Percentiles rank a stretch among this genome's conserved stretches.
Evolutionary conservation across 2,329 filamentous ascomycete genomes (phyloP).

Genomic region (Lecanoromycetidae sp.): DNA sequence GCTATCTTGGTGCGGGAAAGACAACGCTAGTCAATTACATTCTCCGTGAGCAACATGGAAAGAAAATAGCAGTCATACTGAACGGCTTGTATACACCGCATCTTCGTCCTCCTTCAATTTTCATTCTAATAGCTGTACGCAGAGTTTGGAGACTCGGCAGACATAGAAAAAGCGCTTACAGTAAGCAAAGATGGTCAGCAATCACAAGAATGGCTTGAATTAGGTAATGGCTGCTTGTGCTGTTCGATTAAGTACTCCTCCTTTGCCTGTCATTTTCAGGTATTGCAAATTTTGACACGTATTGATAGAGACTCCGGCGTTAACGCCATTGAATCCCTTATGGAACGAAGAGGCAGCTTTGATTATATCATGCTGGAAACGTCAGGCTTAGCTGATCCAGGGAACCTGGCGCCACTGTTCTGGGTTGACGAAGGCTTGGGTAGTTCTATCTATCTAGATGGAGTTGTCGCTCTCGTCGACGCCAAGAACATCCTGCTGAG

Average conservation of each 20-base stretch:
- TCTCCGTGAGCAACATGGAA: slow-evolving; percentile 84
- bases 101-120: neutral
- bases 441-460: slow-evolving; percentile 91
- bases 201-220: slow-evolving; percentile 87
- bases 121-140: slow-evolving; percentile 2
- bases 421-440: slow-evolving; percentile 96
- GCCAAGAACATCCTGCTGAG: slow-evolving; percentile 80
- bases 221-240: slow-evolving; percentile 94
- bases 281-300: no score
- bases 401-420: slow-evolving; percentile 89
- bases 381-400: slow-evolving; percentile 86
- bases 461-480: slow-evolving; percentile 90
- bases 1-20: slow-evolving; percentile 91
- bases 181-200: slow-evolving; percentile 72
- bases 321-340: slow-evolving; percentile 85
- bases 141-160: slow-evolving; percentile 74
- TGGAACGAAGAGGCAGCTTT: slow-evolving; percentile 86
- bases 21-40: slow-evolving; percentile 95
- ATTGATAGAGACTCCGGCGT: slow-evolving; percentile 88
- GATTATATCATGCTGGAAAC: slow-evolving; percentile 98
- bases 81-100: slow-evolving; percentile 49
- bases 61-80: slow-evolving; percentile 95
- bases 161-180: slow-evolving; percentile 92
- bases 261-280: no score
- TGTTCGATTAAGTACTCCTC: slow-evolving; percentile 98